These are phyloP conservation scores for Trametes sp. DNA, from an alignment of 1,284 basidiomycete genomes.

Conservation along the genomic window DNA sequence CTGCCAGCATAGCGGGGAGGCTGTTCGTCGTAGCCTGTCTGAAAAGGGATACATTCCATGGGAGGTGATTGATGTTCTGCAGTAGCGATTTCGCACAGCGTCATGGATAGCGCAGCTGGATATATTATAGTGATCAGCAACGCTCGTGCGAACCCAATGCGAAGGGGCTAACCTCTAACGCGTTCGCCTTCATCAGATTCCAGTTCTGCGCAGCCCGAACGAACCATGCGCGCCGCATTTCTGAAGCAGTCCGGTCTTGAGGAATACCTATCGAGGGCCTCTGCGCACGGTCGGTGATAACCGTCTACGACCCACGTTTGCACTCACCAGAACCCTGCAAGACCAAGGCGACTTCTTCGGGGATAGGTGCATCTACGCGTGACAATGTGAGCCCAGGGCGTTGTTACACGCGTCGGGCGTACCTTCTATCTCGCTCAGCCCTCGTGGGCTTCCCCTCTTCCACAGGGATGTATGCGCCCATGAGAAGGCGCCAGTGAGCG, in stretches of 20 bases:
- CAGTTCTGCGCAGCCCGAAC: constrained; percentile 58
- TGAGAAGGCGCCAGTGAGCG: constrained; percentile 8
- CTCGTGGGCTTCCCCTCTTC: background rate
- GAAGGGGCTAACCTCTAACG: constrained; percentile 51
- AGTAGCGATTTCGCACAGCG: constrained; percentile 76
- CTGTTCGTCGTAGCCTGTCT: constrained; percentile 11
- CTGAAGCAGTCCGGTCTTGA: constrained; percentile 71
- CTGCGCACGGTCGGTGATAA: constrained; percentile 16
- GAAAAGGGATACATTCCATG: constrained; percentile 65
- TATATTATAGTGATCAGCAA: constrained; percentile 19
- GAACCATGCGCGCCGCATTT: constrained; percentile 54
- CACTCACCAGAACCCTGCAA: constrained; percentile 24
- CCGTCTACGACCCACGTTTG: background rate
- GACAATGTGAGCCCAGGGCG: background rate
- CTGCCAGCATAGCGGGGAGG: background rate
- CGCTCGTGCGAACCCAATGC: constrained; percentile 4
- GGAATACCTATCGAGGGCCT: constrained; percentile 32
- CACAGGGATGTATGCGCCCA: constrained; percentile 12
- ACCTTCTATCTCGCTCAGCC: background rate
- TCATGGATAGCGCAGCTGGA: constrained; percentile 77
- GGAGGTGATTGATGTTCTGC: constrained; percentile 71
- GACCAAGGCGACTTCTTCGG: constrained; percentile 22
- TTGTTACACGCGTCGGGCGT: background rate
- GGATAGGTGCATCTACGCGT: constrained; percentile 5
- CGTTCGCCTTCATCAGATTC: constrained; percentile 67